phyloP scores from a whole-genome alignment of 2,329 filamentous ascomycete genomes.

The Drechmeria coniospora region DNA sequence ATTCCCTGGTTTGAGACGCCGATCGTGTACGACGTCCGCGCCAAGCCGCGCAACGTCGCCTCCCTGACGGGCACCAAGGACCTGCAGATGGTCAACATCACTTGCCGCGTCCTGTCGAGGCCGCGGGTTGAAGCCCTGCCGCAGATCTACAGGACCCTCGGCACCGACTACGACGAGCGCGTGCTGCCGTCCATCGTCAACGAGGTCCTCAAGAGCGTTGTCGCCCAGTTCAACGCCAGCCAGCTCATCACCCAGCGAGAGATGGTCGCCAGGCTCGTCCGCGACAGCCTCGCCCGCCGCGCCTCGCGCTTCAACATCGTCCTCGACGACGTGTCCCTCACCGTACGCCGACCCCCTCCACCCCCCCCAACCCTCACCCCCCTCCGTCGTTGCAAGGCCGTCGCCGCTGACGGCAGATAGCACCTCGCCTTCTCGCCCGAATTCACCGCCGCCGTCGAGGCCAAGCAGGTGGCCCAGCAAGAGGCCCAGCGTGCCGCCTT shows the following conservation, averaged over 20 bases:
- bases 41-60: slow-evolving; percentile 90
- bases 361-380: background rate
- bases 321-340: slow-evolving; percentile 92
- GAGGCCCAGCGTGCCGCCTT: slow-evolving; percentile 96
- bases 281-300: slow-evolving; percentile 81
- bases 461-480: slow-evolving; percentile 67
- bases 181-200: slow-evolving; percentile 96
- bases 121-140: slow-evolving; percentile 79
- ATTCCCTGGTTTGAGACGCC: slow-evolving; percentile 97
- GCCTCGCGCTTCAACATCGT: slow-evolving; percentile 95
- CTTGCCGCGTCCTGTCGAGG: slow-evolving; percentile 92
- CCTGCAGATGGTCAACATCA: slow-evolving; percentile 99
- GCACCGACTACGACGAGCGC: slow-evolving; percentile 91
- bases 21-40: slow-evolving; percentile 93
- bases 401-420: slow-evolving; percentile 18
- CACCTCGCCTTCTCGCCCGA: slow-evolving; percentile 60
- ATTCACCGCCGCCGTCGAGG: slow-evolving; percentile 58
- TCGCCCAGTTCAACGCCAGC: slow-evolving; percentile 96
- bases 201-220: slow-evolving; percentile 95
- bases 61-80: slow-evolving; percentile 98
- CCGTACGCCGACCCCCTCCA: slow-evolving; percentile 37
- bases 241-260: slow-evolving; percentile 98
- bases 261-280: slow-evolving; percentile 79
- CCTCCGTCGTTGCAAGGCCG: background rate
- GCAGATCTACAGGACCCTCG: slow-evolving; percentile 92